phyloP scores from a whole-genome alignment of 139 green algal species.

The Chlamydomonas applanata region DNA sequence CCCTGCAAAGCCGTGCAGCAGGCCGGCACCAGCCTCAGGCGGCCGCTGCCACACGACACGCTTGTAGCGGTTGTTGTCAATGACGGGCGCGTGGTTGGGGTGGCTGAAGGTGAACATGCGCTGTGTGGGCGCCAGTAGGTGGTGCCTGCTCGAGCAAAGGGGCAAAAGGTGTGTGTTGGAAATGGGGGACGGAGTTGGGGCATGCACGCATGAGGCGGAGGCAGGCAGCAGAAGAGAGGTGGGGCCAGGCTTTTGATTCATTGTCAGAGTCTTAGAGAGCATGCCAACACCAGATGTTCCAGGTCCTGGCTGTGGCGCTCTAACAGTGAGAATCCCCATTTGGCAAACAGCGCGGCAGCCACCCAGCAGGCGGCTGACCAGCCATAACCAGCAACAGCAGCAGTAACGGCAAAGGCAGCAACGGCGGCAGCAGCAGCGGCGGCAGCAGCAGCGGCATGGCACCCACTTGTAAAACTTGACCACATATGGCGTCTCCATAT shows the following conservation, averaged over 20 bases:
- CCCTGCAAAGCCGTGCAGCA: slow-evolving; percentile 91
- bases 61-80: slow-evolving; percentile 79
- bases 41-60: slow-evolving; percentile 59
- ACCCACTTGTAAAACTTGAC: slow-evolving; percentile 82
- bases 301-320: too few species aligned
- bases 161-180: background rate
- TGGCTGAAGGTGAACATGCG: slow-evolving; percentile 92
- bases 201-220: too few species aligned
- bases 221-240: too few species aligned
- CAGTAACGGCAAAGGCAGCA: background rate
- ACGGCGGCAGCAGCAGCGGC: background rate
- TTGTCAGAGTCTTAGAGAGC: too few species aligned
- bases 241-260: too few species aligned
- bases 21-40: slow-evolving; percentile 27
- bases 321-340: too few species aligned
- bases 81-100: slow-evolving; percentile 60
- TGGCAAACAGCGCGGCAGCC: too few species aligned
- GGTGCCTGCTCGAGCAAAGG: slow-evolving; percentile 43
- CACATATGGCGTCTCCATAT: slow-evolving; percentile 95
- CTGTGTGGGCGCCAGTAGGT: slow-evolving; percentile 53
- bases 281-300: too few species aligned
- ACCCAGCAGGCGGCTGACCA: too few species aligned
- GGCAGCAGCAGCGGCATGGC: background rate
- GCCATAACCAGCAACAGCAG: background rate
- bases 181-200: slow-evolving; percentile 32